Conservation (phyloP, 2,329 filamentous ascomycete species). For the Teratosphaeriaceae sp. region DNA sequence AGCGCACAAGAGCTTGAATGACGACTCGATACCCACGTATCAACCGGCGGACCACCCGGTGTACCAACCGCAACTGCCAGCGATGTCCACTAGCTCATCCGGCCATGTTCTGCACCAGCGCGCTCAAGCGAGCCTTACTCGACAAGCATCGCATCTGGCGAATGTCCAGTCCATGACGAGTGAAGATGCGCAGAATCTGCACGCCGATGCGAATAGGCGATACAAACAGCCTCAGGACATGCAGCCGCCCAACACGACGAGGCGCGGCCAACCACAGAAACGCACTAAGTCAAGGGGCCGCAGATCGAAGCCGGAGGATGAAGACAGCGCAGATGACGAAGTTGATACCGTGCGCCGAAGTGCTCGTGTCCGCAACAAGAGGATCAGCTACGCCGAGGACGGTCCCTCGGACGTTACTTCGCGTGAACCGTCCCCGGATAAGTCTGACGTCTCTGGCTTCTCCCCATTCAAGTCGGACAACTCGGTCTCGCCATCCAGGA, state of each 20-base stretch:
- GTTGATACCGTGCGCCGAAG: constrained; percentile 11
- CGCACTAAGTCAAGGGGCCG: not conserved
- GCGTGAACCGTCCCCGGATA: constrained; percentile 8
- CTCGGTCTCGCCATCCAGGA: constrained; percentile 6
- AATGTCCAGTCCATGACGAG: not conserved
- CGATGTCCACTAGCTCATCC: too few species aligned
- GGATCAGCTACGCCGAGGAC: constrained; percentile 14
- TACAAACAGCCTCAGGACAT: not conserved
- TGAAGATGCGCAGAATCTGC: not conserved
- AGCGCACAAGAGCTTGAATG: too few species aligned
- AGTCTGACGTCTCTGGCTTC: constrained; percentile 10
- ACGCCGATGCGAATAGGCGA: not conserved
- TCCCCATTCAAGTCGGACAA: constrained; percentile 11
- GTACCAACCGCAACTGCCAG: not conserved
- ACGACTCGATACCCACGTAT: too few species aligned
- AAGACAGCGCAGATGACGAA: not conserved
- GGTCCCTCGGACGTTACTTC: constrained; percentile 3
- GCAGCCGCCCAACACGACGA: not conserved
- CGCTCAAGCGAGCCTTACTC: too few species aligned
- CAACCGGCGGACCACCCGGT: too few species aligned
- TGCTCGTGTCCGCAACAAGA: constrained; percentile 11
- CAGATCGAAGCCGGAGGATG: not conserved
- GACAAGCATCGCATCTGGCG: too few species aligned
- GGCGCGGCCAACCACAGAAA: not conserved
- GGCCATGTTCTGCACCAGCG: too few species aligned